phyloP scores from a whole-genome alignment of 2,329 filamentous ascomycete genomes.

The Penicillium sp. region DNA sequence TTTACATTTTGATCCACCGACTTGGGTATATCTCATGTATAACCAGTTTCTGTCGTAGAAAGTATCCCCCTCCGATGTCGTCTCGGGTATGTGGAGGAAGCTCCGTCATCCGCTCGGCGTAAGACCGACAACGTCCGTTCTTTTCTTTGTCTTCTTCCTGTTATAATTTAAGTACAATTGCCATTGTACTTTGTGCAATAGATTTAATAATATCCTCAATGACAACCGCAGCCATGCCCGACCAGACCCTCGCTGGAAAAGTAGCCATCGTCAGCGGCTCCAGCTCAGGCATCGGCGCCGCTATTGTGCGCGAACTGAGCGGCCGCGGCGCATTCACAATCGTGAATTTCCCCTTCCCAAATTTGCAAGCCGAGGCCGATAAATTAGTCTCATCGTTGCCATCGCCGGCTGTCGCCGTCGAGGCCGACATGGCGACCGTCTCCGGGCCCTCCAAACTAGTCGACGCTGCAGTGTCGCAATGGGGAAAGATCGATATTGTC shows the following conservation, averaged over 20 bases:
- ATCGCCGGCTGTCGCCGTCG: slow-evolving; percentile 34
- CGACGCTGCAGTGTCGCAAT: slow-evolving; percentile 32
- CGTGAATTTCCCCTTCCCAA: slow-evolving; percentile 46
- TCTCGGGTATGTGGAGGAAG: too few relatives aligned
- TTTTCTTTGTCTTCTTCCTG: too few relatives aligned
- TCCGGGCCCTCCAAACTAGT: slow-evolving; percentile 35
- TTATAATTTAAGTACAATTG: too few relatives aligned
- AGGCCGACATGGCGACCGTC: slow-evolving; percentile 40
- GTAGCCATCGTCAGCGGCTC: slow-evolving; percentile 50
- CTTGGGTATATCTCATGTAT: too few relatives aligned
- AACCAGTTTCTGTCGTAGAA: too few relatives aligned
- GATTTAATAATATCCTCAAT: not conserved
- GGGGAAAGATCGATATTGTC: slow-evolving; percentile 37
- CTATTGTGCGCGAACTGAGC: slow-evolving; percentile 43
- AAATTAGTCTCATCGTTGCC: slow-evolving; percentile 25
- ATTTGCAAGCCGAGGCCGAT: slow-evolving; percentile 24
- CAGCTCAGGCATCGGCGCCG: slow-evolving; percentile 44
- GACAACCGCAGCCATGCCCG: not conserved
- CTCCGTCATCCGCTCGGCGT: too few relatives aligned
- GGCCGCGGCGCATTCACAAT: slow-evolving; percentile 46
- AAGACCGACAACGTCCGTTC: too few relatives aligned
- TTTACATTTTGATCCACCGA: too few relatives aligned
- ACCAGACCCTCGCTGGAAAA: slow-evolving; percentile 11
- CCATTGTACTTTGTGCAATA: not conserved
- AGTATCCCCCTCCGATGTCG: not conserved